Base-by-base conservation (phyloP, 2,329 filamentous ascomycete genomes). In the Trichoderma cornu-damae region DNA sequence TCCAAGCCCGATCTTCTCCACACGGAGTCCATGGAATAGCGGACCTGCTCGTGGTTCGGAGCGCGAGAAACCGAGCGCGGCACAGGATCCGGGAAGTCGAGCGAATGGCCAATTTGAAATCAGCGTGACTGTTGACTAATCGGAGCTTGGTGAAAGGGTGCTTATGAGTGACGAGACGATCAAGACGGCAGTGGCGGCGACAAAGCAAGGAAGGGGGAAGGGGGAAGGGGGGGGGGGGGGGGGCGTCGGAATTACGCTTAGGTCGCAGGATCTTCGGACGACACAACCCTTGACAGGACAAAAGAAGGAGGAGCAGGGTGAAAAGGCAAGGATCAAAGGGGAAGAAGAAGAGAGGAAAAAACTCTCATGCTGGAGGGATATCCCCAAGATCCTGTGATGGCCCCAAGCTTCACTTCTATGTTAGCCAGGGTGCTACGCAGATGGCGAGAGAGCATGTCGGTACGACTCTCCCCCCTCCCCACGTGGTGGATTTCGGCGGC, bases 81-180 rank as follows among this genome's bases (percentile, higher is more conserved):
- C 42, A 28, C 14, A 46, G 7, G 14, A 18, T 18, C 9, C 24
- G 7, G 18, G 24, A 18, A 30, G 6, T 30, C 26, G 12, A 24
- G 20, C 46, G 7, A 49, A 49, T 26, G 16, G 20, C 12, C 14
- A 7, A 26, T 49, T 42, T 43, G 37, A 52, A 52, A 43, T 26
- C 37, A 43, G 37, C 37, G 38, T 32, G 6, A 5, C n/a, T 22
- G 49, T 37, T 52, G 49, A 52, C 11, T 52, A 52, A 52, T 52
- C 26, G 49, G 37, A 32, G 24, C 12, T 28, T 42, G n/a, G 37
- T 32, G 37, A 26, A 35, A 51, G 48, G 12, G 6, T 8, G 18
- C 37, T 22, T 4, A 1, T 32, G 26, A 14, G 14, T 50, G 12
- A 11, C 20, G 14, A 4, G 24, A n/a, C 2, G 22, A 28, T 11